These are phyloP conservation scores for Penicillium sp. DNA, from an alignment of 2,329 filamentous ascomycete species.

Conservation along the genomic window DNA sequence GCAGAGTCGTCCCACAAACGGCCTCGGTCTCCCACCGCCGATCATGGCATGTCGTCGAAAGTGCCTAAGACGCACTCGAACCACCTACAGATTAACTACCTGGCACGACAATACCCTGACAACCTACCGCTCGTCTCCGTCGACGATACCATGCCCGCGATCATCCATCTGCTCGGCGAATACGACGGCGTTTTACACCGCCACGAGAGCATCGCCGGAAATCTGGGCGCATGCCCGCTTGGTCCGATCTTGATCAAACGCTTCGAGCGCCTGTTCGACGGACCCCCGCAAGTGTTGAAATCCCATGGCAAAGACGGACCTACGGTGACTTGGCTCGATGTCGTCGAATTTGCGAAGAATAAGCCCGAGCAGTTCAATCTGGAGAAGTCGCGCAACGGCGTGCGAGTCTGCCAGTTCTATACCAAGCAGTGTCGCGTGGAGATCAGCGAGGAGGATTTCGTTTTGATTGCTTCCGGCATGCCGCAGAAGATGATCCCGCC, in stretches of 20 bases:
- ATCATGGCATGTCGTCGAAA: slow-evolving; percentile 41
- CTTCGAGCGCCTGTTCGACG: slow-evolving; percentile 78
- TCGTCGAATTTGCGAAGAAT: slow-evolving; percentile 72
- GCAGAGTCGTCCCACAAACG: slow-evolving; percentile 38
- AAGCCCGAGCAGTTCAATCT: slow-evolving; percentile 71
- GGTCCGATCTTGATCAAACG: slow-evolving; percentile 76
- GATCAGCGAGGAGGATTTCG: slow-evolving; percentile 79
- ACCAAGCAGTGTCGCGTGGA: slow-evolving; percentile 73
- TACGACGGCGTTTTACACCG: slow-evolving; percentile 79
- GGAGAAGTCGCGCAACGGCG: slow-evolving; percentile 58
- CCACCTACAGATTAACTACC: slow-evolving; percentile 60
- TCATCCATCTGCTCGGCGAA: slow-evolving; percentile 63
- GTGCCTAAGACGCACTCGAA: slow-evolving; percentile 47
- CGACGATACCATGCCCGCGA: slow-evolving; percentile 63
- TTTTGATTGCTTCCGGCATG: slow-evolving; percentile 72
- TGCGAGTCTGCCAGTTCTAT: slow-evolving; percentile 69
- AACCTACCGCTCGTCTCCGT: slow-evolving; percentile 55
- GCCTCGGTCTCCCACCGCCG: slow-evolving; percentile 39
- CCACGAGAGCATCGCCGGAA: slow-evolving; percentile 77
- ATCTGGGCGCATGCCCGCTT: slow-evolving; percentile 71
- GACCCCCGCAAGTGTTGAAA: slow-evolving; percentile 60
- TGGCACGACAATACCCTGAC: slow-evolving; percentile 54
- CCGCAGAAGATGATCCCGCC: slow-evolving; percentile 73
- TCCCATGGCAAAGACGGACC: slow-evolving; percentile 53
- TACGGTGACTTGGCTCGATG: slow-evolving; percentile 70